Conservation (phyloP, 805 yeast genomes). For the Isabelozyma pseudorhagii region DNA sequence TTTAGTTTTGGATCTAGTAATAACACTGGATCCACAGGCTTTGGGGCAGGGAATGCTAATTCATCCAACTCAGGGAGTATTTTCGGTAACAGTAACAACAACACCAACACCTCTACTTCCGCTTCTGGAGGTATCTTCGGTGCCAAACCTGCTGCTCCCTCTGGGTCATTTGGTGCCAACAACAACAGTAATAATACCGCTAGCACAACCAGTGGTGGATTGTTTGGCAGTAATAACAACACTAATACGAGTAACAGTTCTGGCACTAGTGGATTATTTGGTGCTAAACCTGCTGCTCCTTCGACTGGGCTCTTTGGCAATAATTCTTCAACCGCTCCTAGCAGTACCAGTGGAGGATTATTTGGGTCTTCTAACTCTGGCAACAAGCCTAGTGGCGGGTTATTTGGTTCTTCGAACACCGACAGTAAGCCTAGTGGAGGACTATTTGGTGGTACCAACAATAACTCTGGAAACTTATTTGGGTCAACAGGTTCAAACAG, state of each 20-base stretch:
- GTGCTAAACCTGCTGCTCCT: constrained; percentile 3
- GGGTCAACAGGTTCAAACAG: not conserved
- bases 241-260: constrained; percentile 4
- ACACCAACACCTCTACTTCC: not conserved
- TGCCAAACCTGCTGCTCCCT: constrained; percentile 1
- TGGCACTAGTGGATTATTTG: constrained; percentile 6
- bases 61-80: constrained; percentile 8
- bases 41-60: constrained; percentile 3
- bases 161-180: constrained; percentile 8
- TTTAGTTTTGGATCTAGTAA: constrained; percentile 2
- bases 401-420: constrained; percentile 13
- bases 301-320: constrained; percentile 8
- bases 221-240: constrained; percentile 13
- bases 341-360: constrained; percentile 12
- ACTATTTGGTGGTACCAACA: constrained; percentile 15
- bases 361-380: constrained; percentile 12
- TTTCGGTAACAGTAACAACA: constrained; percentile 12
- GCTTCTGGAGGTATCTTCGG: constrained; percentile 4
- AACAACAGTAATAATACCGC: constrained; percentile 5
- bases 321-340: constrained; percentile 1
- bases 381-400: constrained; percentile 13
- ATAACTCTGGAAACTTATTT: not conserved
- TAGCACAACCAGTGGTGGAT: constrained; percentile 10
- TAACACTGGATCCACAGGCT: constrained; percentile 3
- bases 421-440: constrained; percentile 16